phyloP scores from a whole-genome alignment of 2,329 filamentous ascomycete genomes.

The Endocalyx cinctus region DNA sequence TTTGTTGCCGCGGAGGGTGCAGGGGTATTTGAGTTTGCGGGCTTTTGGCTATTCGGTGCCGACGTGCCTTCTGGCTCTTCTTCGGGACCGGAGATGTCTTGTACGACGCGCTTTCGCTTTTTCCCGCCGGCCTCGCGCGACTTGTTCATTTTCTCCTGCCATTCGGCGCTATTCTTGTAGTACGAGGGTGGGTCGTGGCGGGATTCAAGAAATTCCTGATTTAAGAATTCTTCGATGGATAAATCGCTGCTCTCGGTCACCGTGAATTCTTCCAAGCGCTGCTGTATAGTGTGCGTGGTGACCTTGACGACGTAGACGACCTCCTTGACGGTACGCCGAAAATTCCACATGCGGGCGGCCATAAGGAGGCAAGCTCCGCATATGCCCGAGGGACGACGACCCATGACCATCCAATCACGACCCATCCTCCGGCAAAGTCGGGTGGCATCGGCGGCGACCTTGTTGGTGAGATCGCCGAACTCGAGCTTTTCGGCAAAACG shows the following conservation, averaged over 20 bases:
- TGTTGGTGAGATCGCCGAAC: constrained; percentile 75
- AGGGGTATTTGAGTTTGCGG: constrained; percentile 6
- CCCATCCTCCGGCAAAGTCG: constrained; percentile 90
- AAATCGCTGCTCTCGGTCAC: constrained; percentile 78
- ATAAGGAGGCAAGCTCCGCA: constrained; percentile 93
- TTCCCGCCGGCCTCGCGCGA: constrained; percentile 34
- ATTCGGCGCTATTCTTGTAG: constrained; percentile 60
- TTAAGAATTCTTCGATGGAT: constrained; percentile 81
- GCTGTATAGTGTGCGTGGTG: constrained; percentile 86
- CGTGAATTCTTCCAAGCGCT: constrained; percentile 88
- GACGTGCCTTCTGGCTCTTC: constrained; percentile 8
- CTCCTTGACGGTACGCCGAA: constrained; percentile 84
- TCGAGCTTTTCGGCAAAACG: constrained; percentile 90
- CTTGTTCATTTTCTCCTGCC: constrained; percentile 47
- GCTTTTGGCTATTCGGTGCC: constrained; percentile 4
- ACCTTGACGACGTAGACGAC: constrained; percentile 99
- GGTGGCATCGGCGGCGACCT: constrained; percentile 83
- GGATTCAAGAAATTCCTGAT: constrained; percentile 66
- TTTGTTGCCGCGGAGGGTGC: constrained; percentile 15
- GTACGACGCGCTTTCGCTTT: constrained; percentile 41
- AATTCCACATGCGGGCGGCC: constrained; percentile 97
- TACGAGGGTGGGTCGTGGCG: constrained; percentile 78
- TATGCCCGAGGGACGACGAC: constrained; percentile 86
- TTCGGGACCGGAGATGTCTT: constrained; percentile 29
- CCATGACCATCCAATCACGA: constrained; percentile 94